Conservation (phyloP, 495 filamentous ascomycete species). For the Podospora didyma region DNA sequence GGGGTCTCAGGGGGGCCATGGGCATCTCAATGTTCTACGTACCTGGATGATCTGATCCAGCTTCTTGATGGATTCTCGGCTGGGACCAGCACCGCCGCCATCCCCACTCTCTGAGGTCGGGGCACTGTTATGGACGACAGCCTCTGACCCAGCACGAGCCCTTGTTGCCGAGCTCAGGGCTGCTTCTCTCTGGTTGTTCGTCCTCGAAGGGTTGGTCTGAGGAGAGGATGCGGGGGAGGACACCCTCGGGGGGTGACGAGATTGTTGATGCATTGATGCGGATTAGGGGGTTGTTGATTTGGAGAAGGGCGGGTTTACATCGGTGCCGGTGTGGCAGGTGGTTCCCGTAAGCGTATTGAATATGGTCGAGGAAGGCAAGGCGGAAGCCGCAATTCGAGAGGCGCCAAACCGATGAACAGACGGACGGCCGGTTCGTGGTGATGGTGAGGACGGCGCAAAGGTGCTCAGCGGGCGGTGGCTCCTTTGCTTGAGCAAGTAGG, state of each 20-base stretch:
- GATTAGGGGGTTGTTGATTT: conserved; percentile 5
- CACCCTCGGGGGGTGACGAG: conserved; percentile 62
- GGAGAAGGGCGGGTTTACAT: conserved; percentile 17
- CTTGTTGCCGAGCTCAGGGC: conserved; percentile 32
- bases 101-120: conserved; percentile 35
- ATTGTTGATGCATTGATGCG: conserved; percentile 74
- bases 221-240: conserved; percentile 63
- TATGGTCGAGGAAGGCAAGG: not conserved
- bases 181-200: conserved; percentile 66
- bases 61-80: conserved; percentile 64
- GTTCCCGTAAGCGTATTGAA: not conserved
- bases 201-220: conserved; percentile 62
- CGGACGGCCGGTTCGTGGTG: not conserved
- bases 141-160: conserved; percentile 33
- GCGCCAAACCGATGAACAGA: no score
- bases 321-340: conserved; percentile 9
- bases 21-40: conserved; percentile 19
- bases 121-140: conserved; percentile 33
- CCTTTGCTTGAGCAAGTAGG: conserved; percentile 8
- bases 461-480: not conserved
- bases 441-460: not conserved
- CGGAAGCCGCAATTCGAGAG: not conserved
- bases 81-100: conserved; percentile 43
- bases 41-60: conserved; percentile 91
- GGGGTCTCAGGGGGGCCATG: not conserved